Percentiles rank a stretch among this genome's conserved stretches.
Conservation (phyloP, 495 filamentous ascomycete species). For the Penicillium fimorum region DNA sequence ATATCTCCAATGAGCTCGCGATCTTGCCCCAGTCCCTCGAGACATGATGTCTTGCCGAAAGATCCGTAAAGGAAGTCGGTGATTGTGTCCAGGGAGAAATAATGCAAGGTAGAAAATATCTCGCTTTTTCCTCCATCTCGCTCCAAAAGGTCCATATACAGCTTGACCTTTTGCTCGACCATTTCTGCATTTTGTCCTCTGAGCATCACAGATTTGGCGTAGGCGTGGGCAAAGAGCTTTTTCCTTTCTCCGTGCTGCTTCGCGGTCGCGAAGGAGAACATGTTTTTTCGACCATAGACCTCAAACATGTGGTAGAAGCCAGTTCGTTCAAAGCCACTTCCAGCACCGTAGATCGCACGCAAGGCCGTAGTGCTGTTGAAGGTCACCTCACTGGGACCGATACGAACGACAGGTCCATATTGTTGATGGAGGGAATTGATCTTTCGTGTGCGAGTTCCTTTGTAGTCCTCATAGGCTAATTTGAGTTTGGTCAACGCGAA, state of each 20-base stretch:
- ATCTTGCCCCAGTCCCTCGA: constrained; percentile 22
- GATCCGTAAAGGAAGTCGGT: constrained; percentile 29
- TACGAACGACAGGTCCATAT: constrained; percentile 40
- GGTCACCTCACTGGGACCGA: constrained; percentile 43
- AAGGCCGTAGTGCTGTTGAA: constrained; percentile 31
- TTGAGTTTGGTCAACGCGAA: constrained; percentile 28
- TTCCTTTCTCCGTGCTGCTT: constrained; percentile 38
- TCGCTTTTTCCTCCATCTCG: constrained; percentile 18
- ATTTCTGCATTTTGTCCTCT: constrained; percentile 10
- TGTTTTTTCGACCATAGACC: constrained; percentile 33
- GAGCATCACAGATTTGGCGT: constrained; percentile 37
- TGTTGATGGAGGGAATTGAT: constrained; percentile 32
- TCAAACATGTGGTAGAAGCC: constrained; percentile 46
- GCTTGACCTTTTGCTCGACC: constrained; percentile 30
- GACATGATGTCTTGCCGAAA: constrained; percentile 22
- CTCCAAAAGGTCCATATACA: constrained; percentile 30
- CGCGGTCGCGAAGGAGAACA: constrained; percentile 35
- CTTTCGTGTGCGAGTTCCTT: constrained; percentile 29
- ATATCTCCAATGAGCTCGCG: constrained; percentile 34
- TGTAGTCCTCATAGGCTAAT: constrained; percentile 32
- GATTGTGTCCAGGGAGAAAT: constrained; percentile 42
- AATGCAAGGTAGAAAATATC: constrained; percentile 39
- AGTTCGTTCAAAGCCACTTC: constrained; percentile 37
- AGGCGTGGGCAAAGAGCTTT: constrained; percentile 39
- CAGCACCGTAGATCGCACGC: constrained; percentile 42